Evolutionary conservation across 2,329 filamentous ascomycete species (phyloP), one percentile per base, ranked within the genome.

Genomic region (Beauveria brongniartii): DNA sequence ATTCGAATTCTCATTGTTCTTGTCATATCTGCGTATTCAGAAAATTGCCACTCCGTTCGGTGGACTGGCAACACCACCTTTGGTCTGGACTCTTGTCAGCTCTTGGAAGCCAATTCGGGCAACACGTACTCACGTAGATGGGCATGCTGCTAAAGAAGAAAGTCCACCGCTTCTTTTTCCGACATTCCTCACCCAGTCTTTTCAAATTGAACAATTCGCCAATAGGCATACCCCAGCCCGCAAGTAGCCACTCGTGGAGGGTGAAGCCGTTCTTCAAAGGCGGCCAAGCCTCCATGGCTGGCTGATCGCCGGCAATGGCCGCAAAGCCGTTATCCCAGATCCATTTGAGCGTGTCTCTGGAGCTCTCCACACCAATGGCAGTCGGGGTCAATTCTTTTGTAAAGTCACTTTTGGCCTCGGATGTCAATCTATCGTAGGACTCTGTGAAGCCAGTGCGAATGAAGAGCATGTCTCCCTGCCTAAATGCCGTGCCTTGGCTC

Each of bases 291-390:
- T 85, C 83, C 63, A 82, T 80, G 5, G 69, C 63, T 0, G 82
- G 79, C 54, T 78, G 76, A 62, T 87, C 83, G 2, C 82, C 81
- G 0, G 78, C 83, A 0, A 85, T 77, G 1, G 83, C 83, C 0
- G 81, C 72, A 64, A 86, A 84, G 16, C 55, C 61, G 6, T 79
- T 75, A 59, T 84, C 78, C 82, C 82, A 86, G 20, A 85, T 71
- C 82, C 83, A 86, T 43, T 76, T 74, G 16, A 83, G 73, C 7
- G 77, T 78, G 5, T 74, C 75, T 18, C 78, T 72, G 2, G 75
- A 77, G 0, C 78, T 78, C 55, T 81, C 75, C 2, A 83, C 72
- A 1, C 81, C 82, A 59, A 71, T 67, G 7, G 67, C 63, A 1
- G 73, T 69, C 0, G 72, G 72, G 0, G 68, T 61, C 0, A 65